Evolutionary conservation across 2,329 filamentous ascomycete species (phyloP).

Genomic region (Aspergillus aculeatus): DNA sequence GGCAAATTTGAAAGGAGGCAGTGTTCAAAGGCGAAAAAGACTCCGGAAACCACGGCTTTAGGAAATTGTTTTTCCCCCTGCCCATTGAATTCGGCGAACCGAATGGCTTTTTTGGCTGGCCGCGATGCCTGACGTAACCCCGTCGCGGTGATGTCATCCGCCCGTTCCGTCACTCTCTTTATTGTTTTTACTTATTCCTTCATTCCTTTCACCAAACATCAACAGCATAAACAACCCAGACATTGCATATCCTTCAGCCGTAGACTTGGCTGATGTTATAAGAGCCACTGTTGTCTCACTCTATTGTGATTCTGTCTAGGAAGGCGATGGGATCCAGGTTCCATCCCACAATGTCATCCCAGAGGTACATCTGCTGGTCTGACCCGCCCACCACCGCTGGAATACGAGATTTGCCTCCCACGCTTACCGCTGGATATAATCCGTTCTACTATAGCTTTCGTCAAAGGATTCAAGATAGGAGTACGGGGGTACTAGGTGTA

Average conservation of each 20-base stretch:
- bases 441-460: neutral
- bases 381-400: neutral
- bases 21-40: too few species aligned
- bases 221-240: neutral
- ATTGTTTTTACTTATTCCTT: neutral
- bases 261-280: neutral
- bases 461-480: neutral
- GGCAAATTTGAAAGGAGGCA: too few species aligned
- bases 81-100: neutral
- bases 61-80: neutral
- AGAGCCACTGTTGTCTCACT: neutral
- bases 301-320: neutral
- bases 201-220: neutral
- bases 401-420: neutral
- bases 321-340: neutral
- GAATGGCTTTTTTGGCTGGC: neutral
- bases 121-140: constrained; percentile 12
- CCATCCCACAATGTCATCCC: neutral
- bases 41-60: constrained; percentile 2
- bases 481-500: too few species aligned
- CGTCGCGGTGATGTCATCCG: constrained; percentile 12
- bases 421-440: neutral
- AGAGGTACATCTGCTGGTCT: neutral
- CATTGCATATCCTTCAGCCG: neutral
- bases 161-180: neutral